Evolutionary conservation across 345 rosid species (phyloP).

Genomic region (Excoecaria agallocha): DNA sequence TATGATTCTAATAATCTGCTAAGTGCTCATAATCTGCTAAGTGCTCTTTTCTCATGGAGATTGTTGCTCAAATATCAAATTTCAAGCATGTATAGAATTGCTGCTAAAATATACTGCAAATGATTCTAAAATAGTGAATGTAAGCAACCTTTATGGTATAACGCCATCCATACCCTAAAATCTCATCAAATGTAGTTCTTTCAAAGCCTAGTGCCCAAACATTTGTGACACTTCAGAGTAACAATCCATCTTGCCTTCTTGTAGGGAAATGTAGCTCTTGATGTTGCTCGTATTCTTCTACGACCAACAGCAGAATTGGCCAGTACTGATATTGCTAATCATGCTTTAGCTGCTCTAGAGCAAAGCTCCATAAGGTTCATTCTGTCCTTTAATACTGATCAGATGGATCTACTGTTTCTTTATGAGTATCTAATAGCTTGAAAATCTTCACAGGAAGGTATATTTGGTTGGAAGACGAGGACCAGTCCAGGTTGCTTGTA

Average conservation of each 20-base stretch:
- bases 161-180: background rate
- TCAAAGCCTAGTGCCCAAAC: background rate
- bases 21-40: background rate
- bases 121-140: background rate
- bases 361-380: constrained; percentile 73
- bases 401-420: constrained; percentile 6
- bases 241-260: constrained; percentile 1
- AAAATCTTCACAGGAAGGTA: constrained; percentile 61
- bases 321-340: constrained; percentile 75
- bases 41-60: background rate
- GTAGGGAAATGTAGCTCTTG: constrained; percentile 98
- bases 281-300: constrained; percentile 82
- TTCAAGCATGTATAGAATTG: background rate
- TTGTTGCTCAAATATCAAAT: background rate
- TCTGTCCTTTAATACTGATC: constrained; percentile 4
- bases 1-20: too few species aligned
- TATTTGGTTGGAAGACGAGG: constrained; percentile 90
- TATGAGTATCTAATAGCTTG: background rate
- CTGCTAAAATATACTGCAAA: background rate
- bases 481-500: constrained; percentile 95
- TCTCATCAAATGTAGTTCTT: background rate
- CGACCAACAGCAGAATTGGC: constrained; percentile 72
- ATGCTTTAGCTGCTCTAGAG: constrained; percentile 70
- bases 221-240: background rate
- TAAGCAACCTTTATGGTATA: background rate